phyloP scores from a whole-genome alignment of 2,329 filamentous ascomycete genomes.

The Alternaria brassicae region DNA sequence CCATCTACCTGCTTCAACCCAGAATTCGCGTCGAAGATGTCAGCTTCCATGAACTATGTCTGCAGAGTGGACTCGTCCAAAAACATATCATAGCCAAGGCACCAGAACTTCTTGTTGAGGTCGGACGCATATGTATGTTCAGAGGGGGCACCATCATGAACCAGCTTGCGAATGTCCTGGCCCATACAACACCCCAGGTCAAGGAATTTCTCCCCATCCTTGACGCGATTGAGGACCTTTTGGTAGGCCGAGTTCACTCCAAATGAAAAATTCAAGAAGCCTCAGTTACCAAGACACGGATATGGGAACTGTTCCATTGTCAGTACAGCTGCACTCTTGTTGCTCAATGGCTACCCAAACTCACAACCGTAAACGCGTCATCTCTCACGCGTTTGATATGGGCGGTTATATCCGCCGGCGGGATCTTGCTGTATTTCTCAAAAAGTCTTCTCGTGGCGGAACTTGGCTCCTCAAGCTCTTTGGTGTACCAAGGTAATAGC shows the following conservation, averaged over 20 bases:
- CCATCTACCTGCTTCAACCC: constrained; percentile 47
- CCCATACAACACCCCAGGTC: constrained; percentile 57
- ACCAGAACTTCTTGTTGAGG: constrained; percentile 56
- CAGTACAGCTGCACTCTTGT: neutral
- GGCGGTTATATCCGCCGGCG: constrained; percentile 42
- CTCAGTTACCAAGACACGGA: constrained; percentile 48
- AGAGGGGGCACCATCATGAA: constrained; percentile 52
- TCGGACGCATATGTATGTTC: constrained; percentile 53
- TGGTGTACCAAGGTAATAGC: constrained; percentile 41
- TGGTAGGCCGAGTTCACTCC: constrained; percentile 34
- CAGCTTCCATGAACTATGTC: constrained; percentile 61
- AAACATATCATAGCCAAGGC: constrained; percentile 59
- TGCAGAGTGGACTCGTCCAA: constrained; percentile 51
- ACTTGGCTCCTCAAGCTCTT: constrained; percentile 38
- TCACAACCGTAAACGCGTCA: constrained; percentile 42
- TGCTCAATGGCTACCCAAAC: neutral
- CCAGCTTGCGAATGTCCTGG: constrained; percentile 56
- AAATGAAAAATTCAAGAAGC: constrained; percentile 46
- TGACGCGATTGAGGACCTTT: constrained; percentile 46
- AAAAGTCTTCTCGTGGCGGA: constrained; percentile 45
- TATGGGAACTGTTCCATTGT: constrained; percentile 40
- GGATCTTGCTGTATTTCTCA: constrained; percentile 50
- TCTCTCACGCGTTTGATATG: constrained; percentile 48
- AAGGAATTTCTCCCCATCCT: constrained; percentile 47
- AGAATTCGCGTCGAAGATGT: constrained; percentile 51